Base-by-base conservation (phyloP, 1,139 yeast genomes). In the Hyphopichia buzzinii region DNA sequence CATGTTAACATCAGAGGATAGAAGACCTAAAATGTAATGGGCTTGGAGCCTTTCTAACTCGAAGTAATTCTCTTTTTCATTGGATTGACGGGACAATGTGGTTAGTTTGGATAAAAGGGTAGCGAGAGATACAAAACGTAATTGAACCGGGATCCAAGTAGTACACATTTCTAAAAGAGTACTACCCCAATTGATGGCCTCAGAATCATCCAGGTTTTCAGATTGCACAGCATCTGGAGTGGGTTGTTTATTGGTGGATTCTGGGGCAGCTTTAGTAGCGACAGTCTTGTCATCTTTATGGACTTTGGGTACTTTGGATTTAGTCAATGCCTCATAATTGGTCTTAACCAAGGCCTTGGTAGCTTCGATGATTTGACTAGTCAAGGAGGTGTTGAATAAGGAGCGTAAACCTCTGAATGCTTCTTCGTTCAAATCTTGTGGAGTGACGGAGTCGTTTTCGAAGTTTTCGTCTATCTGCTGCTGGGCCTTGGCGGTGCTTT, bases 101-200 rank as follows among this genome's bases (percentile, higher is more conserved):
- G 47, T 41, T 36, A 75, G 58, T 15, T 57, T 56, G 3, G 57
- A 38, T 22, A 77, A 59, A 29, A 77, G 54, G 11, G 77, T 66
- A 11, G 61, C 57, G 35, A 86, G 67, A 4, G 86, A 76, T 29
- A 84, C 66, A 56, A 87, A 90, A 44, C 98, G 69, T 42, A 88
- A 66, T 53, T 89, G 97, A 13, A 92, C 95, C 0, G 96, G 97
- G 6, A 88, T 77, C 79, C 92, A 88, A 31, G 79, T 75, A 8
- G 88, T 79, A 40, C 87, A 76, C 44, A 80, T 66, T 44, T 80
- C 84, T 34, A 87, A 62, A 37, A 89, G 67, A 3, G 70, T 59
- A 19, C 73, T 67, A 2, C 79, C 68, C 90, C 90, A 83, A 6
- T 48, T 6, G 23, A 19, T 10, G 8, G 50, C 46, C 31, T 44